Evolutionary conservation across 306 rosid genomes (phyloP).

Genomic region (Prunus padus): DNA sequence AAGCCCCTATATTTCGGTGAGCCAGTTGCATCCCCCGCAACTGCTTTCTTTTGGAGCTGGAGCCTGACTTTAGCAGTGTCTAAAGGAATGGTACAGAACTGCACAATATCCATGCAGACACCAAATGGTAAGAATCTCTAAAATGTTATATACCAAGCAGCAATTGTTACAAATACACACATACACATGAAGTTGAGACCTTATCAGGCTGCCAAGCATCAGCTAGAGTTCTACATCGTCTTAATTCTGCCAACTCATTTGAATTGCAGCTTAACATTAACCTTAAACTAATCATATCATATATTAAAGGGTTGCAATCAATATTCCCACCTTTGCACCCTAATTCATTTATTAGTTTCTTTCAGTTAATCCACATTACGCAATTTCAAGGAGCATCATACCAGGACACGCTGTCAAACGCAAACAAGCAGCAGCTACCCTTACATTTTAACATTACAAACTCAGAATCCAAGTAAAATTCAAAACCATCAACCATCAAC

Average conservation of each 20-base stretch:
- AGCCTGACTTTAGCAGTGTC: constrained; percentile 98
- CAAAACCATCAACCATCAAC: neutral
- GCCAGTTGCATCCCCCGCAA: constrained; percentile 40
- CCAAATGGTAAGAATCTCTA: constrained; percentile 18
- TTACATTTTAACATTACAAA: neutral
- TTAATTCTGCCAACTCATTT: neutral
- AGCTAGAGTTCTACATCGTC: too few species aligned
- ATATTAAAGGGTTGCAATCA: neutral
- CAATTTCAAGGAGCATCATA: neutral
- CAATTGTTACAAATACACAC: neutral
- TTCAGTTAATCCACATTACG: neutral
- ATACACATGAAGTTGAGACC: neutral
- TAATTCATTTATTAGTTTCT: neutral
- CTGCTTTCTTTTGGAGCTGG: constrained; percentile 81
- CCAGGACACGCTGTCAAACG: neutral
- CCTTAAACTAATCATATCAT: neutral
- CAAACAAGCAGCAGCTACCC: neutral
- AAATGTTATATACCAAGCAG: neutral
- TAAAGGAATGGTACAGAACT: constrained; percentile 93
- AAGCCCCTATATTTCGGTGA: constrained; percentile 72
- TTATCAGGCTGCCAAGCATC: neutral
- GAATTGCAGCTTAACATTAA: neutral
- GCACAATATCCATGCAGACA: constrained; percentile 29
- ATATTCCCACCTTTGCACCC: neutral
- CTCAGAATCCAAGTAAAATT: neutral